Conservation (phyloP, 768 basidiomycete genomes). For the Lyophyllum shimeji region DNA sequence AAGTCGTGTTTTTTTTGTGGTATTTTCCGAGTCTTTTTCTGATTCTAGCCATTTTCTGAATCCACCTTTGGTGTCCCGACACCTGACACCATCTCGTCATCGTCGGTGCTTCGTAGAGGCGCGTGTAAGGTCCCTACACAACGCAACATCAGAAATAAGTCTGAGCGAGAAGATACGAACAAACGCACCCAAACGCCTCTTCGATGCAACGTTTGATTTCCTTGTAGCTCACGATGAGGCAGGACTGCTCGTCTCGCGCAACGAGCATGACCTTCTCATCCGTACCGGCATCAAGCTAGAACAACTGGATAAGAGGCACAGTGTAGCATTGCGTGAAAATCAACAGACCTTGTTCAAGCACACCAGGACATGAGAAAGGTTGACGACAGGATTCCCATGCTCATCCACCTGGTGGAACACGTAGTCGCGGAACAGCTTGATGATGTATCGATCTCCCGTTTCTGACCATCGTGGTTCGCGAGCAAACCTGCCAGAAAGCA, state of each 20-base stretch:
- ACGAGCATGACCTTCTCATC: slow-evolving; percentile 96
- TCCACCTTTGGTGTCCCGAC: not conserved
- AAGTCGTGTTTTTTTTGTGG: slow-evolving; percentile 23
- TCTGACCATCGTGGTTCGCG: slow-evolving; percentile 97
- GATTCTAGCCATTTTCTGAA: slow-evolving; percentile 66
- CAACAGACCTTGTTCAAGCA: slow-evolving; percentile 86
- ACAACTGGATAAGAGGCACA: not conserved
- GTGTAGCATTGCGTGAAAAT: not conserved
- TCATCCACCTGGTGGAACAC: slow-evolving; percentile 98
- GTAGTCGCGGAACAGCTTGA: slow-evolving; percentile 97
- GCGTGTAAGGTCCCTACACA: slow-evolving; percentile 47
- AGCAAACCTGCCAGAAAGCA: slow-evolving; percentile 63
- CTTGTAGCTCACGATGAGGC: slow-evolving; percentile 90
- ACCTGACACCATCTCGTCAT: not conserved
- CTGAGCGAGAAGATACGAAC: not conserved
- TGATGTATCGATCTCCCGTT: slow-evolving; percentile 95
- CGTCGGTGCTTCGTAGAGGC: slow-evolving; percentile 23
- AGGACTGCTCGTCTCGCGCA: slow-evolving; percentile 93
- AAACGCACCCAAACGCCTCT: slow-evolving; percentile 76
- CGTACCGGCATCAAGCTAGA: slow-evolving; percentile 85
- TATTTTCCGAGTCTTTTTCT: slow-evolving; percentile 42
- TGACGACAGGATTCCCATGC: slow-evolving; percentile 83
- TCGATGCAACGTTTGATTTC: slow-evolving; percentile 88
- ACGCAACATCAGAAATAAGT: slow-evolving; percentile 1
- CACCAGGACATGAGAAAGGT: slow-evolving; percentile 86